Base-by-base conservation (phyloP, 2,329 filamentous ascomycete species). In the Fusarium torulosum region DNA sequence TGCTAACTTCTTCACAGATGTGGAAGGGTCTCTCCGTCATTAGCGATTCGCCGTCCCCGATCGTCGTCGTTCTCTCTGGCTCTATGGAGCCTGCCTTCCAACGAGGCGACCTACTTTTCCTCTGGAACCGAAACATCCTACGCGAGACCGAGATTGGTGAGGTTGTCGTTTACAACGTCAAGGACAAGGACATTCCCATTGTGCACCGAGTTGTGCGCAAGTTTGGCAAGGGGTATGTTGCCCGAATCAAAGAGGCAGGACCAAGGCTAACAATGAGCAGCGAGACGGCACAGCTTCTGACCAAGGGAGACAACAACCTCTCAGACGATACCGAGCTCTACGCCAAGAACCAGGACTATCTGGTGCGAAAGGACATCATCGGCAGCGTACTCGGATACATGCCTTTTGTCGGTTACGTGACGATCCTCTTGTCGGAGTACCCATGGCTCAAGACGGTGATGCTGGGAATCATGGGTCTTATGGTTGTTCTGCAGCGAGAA, bases 361-460 rank as follows among this genome's bases (percentile, higher is more conserved):
- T 99, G 44, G 90, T 91, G 77, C 88, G 96, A 60, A 87, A 91
- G 76, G 95, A 98, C 76, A 94, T 99, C 56, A 93, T 99, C 58
- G 96, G 96, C 44, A 97, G 92, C 71, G 96, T 98, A 8, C 84
- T 96, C 13, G 96, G 88, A 37, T 99, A 96, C 78, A 90, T 98
- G 58, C 96, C 96, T 0, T 96, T 96, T 74, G 94, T 98, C 15
- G 96, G 96, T 70, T 98, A 98, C 76, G 94, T 98, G 44, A 99
- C 96, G 3, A 99, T 99, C 72, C 84, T 98, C 79, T 84, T 99
- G 66, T 96, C 92, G 66, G 96, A 99, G 79, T 90, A 99, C 77
- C 96, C 96, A 7, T 98, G 95, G 95, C 79, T 98, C 73, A 99
- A 99, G 87, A 96, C 93, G 42, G 95, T 90, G 25, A 92, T 98